Conservation (phyloP, 1,139 yeast genomes). For the Suhomyces coccinellae region DNA sequence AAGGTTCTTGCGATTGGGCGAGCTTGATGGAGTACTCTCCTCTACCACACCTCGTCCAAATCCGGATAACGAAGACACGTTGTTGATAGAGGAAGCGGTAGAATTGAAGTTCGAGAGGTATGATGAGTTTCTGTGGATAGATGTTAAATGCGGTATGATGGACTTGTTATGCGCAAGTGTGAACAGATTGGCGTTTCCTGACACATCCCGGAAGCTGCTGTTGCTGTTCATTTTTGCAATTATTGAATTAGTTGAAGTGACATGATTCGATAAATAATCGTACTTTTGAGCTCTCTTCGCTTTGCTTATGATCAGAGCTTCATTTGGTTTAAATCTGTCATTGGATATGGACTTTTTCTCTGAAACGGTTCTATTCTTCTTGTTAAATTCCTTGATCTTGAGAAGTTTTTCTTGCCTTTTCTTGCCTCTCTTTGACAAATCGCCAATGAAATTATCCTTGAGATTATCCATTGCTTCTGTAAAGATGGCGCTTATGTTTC, state of each 20-base stretch:
- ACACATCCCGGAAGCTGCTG: not conserved
- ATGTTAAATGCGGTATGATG: slow-evolving; percentile 14
- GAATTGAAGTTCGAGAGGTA: slow-evolving; percentile 17
- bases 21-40: slow-evolving; percentile 41
- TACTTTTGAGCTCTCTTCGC: slow-evolving; percentile 35
- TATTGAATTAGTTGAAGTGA: not conserved
- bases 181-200: slow-evolving; percentile 9
- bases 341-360: slow-evolving; percentile 8
- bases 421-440: slow-evolving; percentile 33
- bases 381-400: slow-evolving; percentile 11
- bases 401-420: slow-evolving; percentile 20
- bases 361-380: slow-evolving; percentile 2
- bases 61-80: slow-evolving; percentile 33
- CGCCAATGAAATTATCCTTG: slow-evolving; percentile 29
- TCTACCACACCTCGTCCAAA: slow-evolving; percentile 43
- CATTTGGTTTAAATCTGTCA: slow-evolving; percentile 24
- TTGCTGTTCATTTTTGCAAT: not conserved
- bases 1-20: slow-evolving; percentile 26
- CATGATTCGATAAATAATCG: slow-evolving; percentile 38
- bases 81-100: slow-evolving; percentile 26
- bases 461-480: slow-evolving; percentile 27
- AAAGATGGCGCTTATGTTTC: slow-evolving; percentile 31
- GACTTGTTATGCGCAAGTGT: slow-evolving; percentile 12
- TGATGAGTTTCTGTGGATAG: slow-evolving; percentile 17
- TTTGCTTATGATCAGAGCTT: slow-evolving; percentile 26